A percentile compares a stretch with the other conserved stretches of the same genome.
These are phyloP conservation scores for Mortierella hygrophila DNA, from an alignment of 192 early-diverging fungal genomes.

Conservation along the genomic window DNA sequence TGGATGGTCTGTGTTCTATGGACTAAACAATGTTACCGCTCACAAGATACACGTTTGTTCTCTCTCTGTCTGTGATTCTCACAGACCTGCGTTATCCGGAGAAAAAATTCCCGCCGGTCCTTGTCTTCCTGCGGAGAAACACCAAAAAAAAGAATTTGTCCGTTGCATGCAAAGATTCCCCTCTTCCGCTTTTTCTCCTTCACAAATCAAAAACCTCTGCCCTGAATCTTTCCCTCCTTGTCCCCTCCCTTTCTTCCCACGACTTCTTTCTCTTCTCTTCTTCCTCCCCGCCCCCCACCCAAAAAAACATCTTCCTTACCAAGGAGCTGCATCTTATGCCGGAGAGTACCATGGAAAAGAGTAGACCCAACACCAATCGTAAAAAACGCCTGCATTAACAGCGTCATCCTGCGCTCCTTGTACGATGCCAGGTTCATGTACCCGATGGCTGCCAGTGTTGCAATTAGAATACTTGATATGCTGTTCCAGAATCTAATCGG, in stretches of 20 bases:
- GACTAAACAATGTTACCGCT: too few species aligned
- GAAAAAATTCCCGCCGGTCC: neutral
- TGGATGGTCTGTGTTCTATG: neutral
- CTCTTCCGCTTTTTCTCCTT: too few species aligned
- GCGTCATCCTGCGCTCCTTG: slow-evolving; percentile 56
- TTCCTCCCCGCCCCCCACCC: neutral
- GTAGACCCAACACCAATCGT: slow-evolving; percentile 78
- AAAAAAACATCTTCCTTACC: slow-evolving; percentile 50
- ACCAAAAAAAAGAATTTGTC: neutral
- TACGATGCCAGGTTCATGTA: slow-evolving; percentile 59
- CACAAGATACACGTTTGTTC: too few species aligned
- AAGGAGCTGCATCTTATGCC: slow-evolving; percentile 73
- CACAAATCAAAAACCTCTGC: too few species aligned
- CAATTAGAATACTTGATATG: slow-evolving; percentile 69
- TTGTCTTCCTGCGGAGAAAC: neutral
- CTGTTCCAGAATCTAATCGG: slow-evolving; percentile 63
- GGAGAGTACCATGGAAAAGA: slow-evolving; percentile 84
- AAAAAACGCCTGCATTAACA: slow-evolving; percentile 56
- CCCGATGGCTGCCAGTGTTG: slow-evolving; percentile 65
- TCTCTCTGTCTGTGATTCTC: too few species aligned
- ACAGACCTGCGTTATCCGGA: too few species aligned
- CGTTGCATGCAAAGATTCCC: too few species aligned
- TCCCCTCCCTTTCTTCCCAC: neutral
- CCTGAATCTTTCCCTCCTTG: too few species aligned
- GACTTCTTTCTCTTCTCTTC: neutral